Base-by-base conservation (phyloP, 257 asterid genomes). In the Solanum verrucosum region DNA sequence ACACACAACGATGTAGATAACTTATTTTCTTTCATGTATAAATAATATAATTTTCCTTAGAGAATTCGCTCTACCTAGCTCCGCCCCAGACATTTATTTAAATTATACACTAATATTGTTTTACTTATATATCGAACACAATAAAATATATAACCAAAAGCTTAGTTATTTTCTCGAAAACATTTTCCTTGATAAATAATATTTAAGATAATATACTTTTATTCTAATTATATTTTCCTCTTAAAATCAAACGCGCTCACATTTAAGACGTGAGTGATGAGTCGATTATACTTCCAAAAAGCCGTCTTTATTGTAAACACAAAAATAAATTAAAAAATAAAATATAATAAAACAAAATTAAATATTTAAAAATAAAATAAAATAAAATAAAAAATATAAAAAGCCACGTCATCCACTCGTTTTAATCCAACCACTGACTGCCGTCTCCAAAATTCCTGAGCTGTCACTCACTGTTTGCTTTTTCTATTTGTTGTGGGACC, bases 361-460 rank as follows among this genome's bases (percentile, higher is more conserved):
- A 63, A 60, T 67, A 3, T 7, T 8, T 2, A 11, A 21, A 27
- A 68, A 68, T 13, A 5, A n/a, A 11, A 23, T 37, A 37, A 59
- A 59, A 3, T 21, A 3, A 23, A 63, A 60, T 67, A 3, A 5
- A 15, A 5, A 49, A 12, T 13, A 1, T 13, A 7, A 3, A 20
- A 7, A 11, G 20, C 49, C 84, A 86, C 83, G 84, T 86, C 88
- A 86, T 71, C 42, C 11, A 38, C 68, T 29, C 75, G 75, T 75
- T 68, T 89, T 87, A 86, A 86, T 83, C 92, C 87, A 91, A 91
- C 91, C 88, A 91, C 93, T 85, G 90, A 85, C 88, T 90, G 91
- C 91, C 91, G 90, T 84, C 92, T 78, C 91, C 31, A 87, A 89
- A 74, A 73, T 67, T 52, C 83, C 87, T 89, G 91, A 90, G 92